phyloP scores from a whole-genome alignment of 768 basidiomycete species.

The Cubamyces sp. region DNA sequence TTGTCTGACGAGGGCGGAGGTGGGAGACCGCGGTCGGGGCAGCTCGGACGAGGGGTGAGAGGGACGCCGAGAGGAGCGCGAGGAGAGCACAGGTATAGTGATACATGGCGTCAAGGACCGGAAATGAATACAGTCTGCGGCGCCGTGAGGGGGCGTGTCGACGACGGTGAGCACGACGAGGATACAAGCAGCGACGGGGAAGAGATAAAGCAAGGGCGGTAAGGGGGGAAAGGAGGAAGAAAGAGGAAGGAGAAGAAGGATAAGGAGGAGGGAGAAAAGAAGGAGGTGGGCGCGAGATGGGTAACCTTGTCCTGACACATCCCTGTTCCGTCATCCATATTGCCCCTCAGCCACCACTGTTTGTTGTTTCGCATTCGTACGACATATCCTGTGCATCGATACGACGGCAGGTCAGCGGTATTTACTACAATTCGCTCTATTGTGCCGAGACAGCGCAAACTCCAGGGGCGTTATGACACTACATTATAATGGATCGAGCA shows the following conservation, averaged over 20 bases:
- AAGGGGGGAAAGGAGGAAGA: not conserved
- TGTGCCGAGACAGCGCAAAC: not conserved
- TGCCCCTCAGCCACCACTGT: not conserved
- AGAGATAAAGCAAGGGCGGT: not conserved
- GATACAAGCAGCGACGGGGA: not conserved
- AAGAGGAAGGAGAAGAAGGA: slow-evolving; percentile 6
- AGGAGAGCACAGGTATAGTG: slow-evolving; percentile 13
- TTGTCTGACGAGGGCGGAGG: slow-evolving; percentile 1
- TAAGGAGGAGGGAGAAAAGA: slow-evolving; percentile 4
- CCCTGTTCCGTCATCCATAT: slow-evolving; percentile 12
- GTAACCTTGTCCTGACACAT: slow-evolving; percentile 18
- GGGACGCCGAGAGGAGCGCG: slow-evolving; percentile 4
- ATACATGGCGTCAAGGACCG: slow-evolving; percentile 12
- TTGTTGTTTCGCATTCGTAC: not conserved
- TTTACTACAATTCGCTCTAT: not conserved
- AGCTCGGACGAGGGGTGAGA: slow-evolving; percentile 1
- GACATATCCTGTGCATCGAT: no score
- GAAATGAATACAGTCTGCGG: no score
- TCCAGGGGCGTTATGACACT: no score
- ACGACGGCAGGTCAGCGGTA: no score
- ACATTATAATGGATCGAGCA: no score
- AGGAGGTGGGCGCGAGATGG: slow-evolving; percentile 3
- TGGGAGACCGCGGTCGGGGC: slow-evolving; percentile 5
- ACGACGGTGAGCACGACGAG: not conserved
- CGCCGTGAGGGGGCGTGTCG: not conserved